Conservation (phyloP, 169 alveolate species). For the Plasmodium blacklocki region DNA sequence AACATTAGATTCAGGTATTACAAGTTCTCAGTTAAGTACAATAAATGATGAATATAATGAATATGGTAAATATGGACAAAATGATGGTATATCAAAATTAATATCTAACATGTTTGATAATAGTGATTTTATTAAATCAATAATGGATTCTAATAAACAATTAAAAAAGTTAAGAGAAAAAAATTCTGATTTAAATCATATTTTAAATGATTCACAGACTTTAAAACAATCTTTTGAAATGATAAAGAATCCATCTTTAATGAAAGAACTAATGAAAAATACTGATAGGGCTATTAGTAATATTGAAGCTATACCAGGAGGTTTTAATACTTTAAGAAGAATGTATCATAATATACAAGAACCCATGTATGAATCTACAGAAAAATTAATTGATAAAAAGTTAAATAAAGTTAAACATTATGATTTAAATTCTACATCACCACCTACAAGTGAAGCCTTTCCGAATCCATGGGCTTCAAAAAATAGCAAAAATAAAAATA, state of each 20-base stretch:
- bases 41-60: constrained; percentile 74
- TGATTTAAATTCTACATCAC: constrained; percentile 71
- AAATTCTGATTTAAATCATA: constrained; percentile 77
- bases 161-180: constrained; percentile 72
- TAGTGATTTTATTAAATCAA: constrained; percentile 68
- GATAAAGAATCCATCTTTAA: constrained; percentile 85
- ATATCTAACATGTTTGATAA: constrained; percentile 70
- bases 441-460: constrained; percentile 75
- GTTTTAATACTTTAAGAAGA: constrained; percentile 83
- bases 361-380: constrained; percentile 79
- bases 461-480: constrained; percentile 76
- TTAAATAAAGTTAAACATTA: constrained; percentile 43
- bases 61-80: constrained; percentile 19
- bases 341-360: constrained; percentile 86
- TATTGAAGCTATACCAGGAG: constrained; percentile 89
- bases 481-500: constrained; percentile 18
- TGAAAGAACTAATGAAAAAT: constrained; percentile 85
- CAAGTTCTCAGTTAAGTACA: constrained; percentile 74
- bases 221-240: constrained; percentile 84
- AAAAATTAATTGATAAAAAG: constrained; percentile 39
- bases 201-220: constrained; percentile 82
- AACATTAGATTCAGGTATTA: constrained; percentile 65
- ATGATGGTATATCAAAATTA: constrained; percentile 65
- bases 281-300: constrained; percentile 87
- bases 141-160: constrained; percentile 74